phyloP scores from a whole-genome alignment of 192 early-diverging fungal species.

The Borealophlyctis nickersoniae region DNA sequence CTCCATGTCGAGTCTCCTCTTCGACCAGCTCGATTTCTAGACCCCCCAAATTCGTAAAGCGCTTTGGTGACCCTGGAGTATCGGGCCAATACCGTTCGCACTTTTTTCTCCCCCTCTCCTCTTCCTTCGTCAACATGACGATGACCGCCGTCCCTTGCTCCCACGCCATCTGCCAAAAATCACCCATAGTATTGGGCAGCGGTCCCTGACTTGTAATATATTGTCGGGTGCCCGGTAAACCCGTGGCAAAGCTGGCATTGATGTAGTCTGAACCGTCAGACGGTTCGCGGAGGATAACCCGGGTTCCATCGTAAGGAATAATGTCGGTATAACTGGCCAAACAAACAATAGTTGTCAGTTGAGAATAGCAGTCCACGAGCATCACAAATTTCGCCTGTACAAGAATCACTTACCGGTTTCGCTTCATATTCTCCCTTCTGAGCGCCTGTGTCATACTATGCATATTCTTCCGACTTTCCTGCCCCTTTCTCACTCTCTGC shows the following conservation, averaged over 20 bases:
- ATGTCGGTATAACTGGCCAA: slow-evolving; percentile 44
- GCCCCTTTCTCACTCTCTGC: slow-evolving; percentile 6
- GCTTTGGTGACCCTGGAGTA: slow-evolving; percentile 19
- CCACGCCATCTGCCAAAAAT: slow-evolving; percentile 91
- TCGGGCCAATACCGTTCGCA: slow-evolving; percentile 87
- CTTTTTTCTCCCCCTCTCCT: slow-evolving; percentile 69
- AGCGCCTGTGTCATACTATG: slow-evolving; percentile 10
- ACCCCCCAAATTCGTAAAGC: slow-evolving; percentile 43
- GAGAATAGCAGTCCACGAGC: too few species aligned
- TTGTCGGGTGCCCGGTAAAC: slow-evolving; percentile 20
- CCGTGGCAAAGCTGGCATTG: slow-evolving; percentile 74
- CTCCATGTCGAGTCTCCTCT: slow-evolving; percentile 31
- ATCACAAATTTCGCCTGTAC: too few species aligned
- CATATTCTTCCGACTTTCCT: not conserved
- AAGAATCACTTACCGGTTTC: slow-evolving; percentile 6
- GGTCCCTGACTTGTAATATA: slow-evolving; percentile 94
- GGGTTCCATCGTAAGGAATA: slow-evolving; percentile 45
- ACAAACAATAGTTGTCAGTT: too few species aligned
- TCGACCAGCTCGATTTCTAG: slow-evolving; percentile 50
- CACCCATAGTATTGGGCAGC: slow-evolving; percentile 62
- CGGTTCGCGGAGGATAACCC: slow-evolving; percentile 36
- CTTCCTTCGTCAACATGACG: slow-evolving; percentile 84
- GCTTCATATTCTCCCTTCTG: slow-evolving; percentile 5
- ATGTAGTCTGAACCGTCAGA: slow-evolving; percentile 62
- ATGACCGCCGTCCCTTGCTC: slow-evolving; percentile 74